A percentile compares a stretch with the other conserved stretches of the same genome.
These are phyloP conservation scores for Straminergon stramineum DNA, from an alignment of 225 moss, liverwort and hornwort genomes.

Conservation along the genomic window DNA sequence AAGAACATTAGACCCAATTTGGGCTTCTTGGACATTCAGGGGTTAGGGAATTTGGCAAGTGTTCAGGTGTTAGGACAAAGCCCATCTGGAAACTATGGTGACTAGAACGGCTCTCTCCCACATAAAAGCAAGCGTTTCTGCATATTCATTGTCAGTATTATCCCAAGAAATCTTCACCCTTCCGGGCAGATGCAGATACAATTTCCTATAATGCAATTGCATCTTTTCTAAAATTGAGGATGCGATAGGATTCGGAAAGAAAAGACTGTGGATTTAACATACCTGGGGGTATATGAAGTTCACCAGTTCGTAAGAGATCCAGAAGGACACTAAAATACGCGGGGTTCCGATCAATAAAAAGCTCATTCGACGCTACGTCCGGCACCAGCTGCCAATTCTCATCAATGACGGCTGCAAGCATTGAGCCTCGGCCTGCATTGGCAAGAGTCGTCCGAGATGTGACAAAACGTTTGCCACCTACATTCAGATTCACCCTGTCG, in stretches of 20 bases:
- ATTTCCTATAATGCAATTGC: neutral
- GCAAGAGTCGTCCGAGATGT: constrained; percentile 56
- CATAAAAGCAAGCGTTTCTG: neutral
- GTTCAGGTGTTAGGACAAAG: neutral
- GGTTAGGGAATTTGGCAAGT: neutral
- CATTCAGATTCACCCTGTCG: constrained; percentile 55
- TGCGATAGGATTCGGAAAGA: neutral
- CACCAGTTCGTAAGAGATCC: constrained; percentile 59
- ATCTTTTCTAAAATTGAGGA: neutral
- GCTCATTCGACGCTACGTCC: constrained; percentile 28
- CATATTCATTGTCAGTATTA: neutral
- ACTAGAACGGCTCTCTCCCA: neutral
- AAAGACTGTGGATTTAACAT: neutral
- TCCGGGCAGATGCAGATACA: neutral
- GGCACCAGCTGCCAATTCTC: constrained; percentile 47
- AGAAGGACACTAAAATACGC: constrained; percentile 49
- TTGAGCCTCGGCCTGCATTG: constrained; percentile 60
- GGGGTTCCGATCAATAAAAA: constrained; percentile 59
- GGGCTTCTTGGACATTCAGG: neutral
- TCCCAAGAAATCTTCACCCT: neutral
- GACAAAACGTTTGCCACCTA: constrained; percentile 52
- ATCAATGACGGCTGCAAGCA: constrained; percentile 56
- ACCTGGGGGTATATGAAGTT: constrained; percentile 48
- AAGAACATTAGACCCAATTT: neutral
- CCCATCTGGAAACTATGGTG: neutral